These are phyloP conservation scores for Colletotrichum aenigma DNA, from an alignment of 2,329 filamentous ascomycete genomes.

Conservation along the genomic window DNA sequence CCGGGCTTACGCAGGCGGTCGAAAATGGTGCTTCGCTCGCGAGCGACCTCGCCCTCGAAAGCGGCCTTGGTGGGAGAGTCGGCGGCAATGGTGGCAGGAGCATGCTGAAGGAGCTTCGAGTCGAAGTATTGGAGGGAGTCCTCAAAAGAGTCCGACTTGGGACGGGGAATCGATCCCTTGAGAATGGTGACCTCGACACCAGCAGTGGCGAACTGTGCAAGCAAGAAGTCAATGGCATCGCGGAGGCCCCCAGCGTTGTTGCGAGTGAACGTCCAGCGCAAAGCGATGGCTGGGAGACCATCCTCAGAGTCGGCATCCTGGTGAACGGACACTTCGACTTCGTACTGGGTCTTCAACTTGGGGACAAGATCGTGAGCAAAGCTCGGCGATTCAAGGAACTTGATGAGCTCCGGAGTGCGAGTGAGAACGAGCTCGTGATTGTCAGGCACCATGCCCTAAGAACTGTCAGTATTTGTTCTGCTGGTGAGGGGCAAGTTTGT, in stretches of 20 bases:
- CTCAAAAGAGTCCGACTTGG: conserved; percentile 98
- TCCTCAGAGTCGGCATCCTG: conserved; percentile 64
- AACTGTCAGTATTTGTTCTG: not conserved
- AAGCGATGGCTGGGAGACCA: conserved; percentile 61
- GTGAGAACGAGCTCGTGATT: conserved; percentile 89
- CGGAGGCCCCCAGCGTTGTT: conserved; percentile 96
- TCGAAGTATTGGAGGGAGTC: conserved; percentile 97
- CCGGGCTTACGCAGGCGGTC: conserved; percentile 93
- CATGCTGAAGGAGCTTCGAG: conserved; percentile 93
- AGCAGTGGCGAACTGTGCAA: conserved; percentile 82
- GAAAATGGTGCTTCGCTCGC: conserved; percentile 83
- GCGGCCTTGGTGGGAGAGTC: conserved; percentile 88
- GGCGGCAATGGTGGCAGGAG: conserved; percentile 77
- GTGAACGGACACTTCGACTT: conserved; percentile 82
- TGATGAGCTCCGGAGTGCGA: conserved; percentile 75
- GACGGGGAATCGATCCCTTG: conserved; percentile 94
- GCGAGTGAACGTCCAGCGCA: conserved; percentile 85
- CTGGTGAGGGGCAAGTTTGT: not conserved
- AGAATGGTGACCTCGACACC: conserved; percentile 88
- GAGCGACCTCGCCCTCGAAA: conserved; percentile 80
- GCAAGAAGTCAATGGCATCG: conserved; percentile 94
- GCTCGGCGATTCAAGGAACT: conserved; percentile 80
- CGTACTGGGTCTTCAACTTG: conserved; percentile 90
- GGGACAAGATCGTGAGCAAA: conserved; percentile 81
- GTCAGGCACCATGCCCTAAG: conserved; percentile 92